Evolutionary conservation across 2,329 filamentous ascomycete genomes (phyloP).

Genomic region (Fusarium agapanthi): DNA sequence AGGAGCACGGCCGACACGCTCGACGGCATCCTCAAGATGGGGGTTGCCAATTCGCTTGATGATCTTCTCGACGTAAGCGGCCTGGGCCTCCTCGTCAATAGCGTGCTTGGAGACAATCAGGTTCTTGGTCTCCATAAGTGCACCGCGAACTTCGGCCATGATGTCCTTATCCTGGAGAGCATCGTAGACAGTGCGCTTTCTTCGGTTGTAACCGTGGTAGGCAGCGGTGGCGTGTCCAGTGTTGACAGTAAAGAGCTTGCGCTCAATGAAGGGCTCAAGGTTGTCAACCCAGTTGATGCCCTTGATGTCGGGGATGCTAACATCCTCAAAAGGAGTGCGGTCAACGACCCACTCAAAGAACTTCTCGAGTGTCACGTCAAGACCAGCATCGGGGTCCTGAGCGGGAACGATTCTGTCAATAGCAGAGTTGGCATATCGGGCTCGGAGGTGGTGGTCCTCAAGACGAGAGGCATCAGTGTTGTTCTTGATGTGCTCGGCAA

Average conservation of each 20-base stretch:
- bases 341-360: conserved; percentile 99
- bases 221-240: conserved; percentile 95
- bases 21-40: conserved; percentile 88
- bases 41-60: conserved; percentile 93
- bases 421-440: conserved; percentile 94
- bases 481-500: conserved; percentile 82
- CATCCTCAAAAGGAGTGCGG: conserved; percentile 79
- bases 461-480: conserved; percentile 76
- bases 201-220: conserved; percentile 90
- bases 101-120: conserved; percentile 89
- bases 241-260: conserved; percentile 99
- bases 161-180: conserved; percentile 84
- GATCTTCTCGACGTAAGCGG: conserved; percentile 90
- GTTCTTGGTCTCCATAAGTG: conserved; percentile 84
- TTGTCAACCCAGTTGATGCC: conserved; percentile 94
- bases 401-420: conserved; percentile 98
- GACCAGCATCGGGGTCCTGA: conserved; percentile 79
- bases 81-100: conserved; percentile 78
- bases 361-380: conserved; percentile 95
- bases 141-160: conserved; percentile 78
- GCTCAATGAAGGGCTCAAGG: conserved; percentile 95
- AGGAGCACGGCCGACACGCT: conserved; percentile 94
- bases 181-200: conserved; percentile 90
- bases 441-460: conserved; percentile 74
- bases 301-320: conserved; percentile 73